Evolutionary conservation across 768 basidiomycete species (phyloP), one percentile per base, ranked within the genome.

Genomic region (Leccinum uliginosum): DNA sequence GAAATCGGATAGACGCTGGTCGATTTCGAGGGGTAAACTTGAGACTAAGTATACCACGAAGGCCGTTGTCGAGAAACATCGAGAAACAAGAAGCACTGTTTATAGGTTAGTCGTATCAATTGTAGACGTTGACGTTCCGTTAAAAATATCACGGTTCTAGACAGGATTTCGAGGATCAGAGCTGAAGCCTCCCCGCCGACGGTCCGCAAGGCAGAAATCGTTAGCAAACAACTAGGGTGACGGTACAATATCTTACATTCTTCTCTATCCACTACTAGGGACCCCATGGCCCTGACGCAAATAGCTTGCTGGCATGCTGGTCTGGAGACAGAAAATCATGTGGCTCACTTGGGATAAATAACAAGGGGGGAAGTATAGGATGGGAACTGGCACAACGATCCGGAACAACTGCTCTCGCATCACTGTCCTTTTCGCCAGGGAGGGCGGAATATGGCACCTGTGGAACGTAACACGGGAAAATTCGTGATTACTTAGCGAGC

Each of bases 1-100:
- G 35, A 79, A 72, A 60, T 32, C 62, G n/a, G 87, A 89, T 38
- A 80, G 75, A 56, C 80, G 80, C 44, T 89, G 88, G 88, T 76
- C 82, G 3, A 76, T 85, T 46, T 72, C 79, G 6, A 67, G 69
- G 43, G 59, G 65, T 24, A 88, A 82, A 65, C 78, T 80, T 48
- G 87, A 80, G 62, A 81, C 80, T 27, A 88, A 80, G 62, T 80
- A 83, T 32, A 75, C 83, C 10, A 77, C 71, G 57, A 73, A 70
- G 40, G 67, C 70, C 0, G 69, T 79, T 46, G 69, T 83, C 7
- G 83, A 86, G 61, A n/a, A n/a, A n/a, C n/a, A n/a, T n/a, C n/a
- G n/a, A n/a, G n/a, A 83, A 83, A 60, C 85, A 87, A 61, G 83
- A 84, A 54, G 72, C 76, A 40, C 60, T 79, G 10, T 81, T 89